Evolutionary conservation across 176 grass and related monocot genomes (phyloP), one percentile per base, ranked within the genome.

Genomic region (Eragrostis curvula): DNA sequence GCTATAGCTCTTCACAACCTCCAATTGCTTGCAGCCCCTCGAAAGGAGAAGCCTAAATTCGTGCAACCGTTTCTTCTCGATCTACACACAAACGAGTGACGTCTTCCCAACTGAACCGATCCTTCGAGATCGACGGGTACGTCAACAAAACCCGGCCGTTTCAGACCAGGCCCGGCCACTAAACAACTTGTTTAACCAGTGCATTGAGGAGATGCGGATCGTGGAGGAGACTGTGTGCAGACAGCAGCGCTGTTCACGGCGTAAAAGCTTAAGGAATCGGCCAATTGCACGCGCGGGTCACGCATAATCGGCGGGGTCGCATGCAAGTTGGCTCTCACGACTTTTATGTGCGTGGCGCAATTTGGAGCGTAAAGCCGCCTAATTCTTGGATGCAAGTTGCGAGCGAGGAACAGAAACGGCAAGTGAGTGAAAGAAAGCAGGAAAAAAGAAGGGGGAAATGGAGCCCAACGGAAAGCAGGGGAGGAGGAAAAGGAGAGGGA

Each of bases 341-440:
- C 6, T 55, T 36, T 9, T 0, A 20, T 3, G 27, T 55, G n/a
- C 14, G 71, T 39, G 71, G 49, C 17, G 71, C 71, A 70, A 70
- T 25, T 47, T 42, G 67, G 67, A 40, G 66, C 10, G 40, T 1
- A 24, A 45, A 44, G 68, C 32, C 5, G 75, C 66, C 66, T 27
- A 40, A 28, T 58, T 23, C 72, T 1, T 3, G n/a, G 23, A 20
- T 1, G 39, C 77, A 87, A 82, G 65, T 88, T 88, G 86, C 80
- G 25, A 25, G 4, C 21, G 57, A 46, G 8, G 36, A 40, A 23
- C 51, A 58, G 68, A 5, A 51, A 63, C 68, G 12, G 69, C 23
- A 32, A 53, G 46, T 42, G 71, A 36, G 32, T 36, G 32, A 36
- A 36, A 36, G 32, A 36, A 36, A 36, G 32, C 32, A 36, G n/a